Evolutionary conservation across 1,284 basidiomycete genomes (phyloP).

Genomic region (Wolfiporia cocos): DNA sequence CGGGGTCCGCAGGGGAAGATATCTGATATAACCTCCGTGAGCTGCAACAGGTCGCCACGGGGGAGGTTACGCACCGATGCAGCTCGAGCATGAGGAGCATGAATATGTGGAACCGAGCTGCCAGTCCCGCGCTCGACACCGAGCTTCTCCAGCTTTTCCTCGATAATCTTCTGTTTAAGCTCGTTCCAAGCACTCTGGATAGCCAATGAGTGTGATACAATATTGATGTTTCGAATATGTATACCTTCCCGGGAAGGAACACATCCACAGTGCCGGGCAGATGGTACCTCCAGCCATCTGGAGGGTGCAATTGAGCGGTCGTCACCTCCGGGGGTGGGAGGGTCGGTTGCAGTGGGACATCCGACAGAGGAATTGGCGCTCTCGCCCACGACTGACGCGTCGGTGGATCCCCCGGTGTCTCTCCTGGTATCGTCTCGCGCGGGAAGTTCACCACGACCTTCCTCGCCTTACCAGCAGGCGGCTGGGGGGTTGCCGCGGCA

Average conservation of each 20-base stretch:
- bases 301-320: slow-evolving; percentile 54
- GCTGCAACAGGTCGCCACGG: slow-evolving; percentile 3
- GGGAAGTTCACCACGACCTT: slow-evolving; percentile 69
- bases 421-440: slow-evolving; percentile 47
- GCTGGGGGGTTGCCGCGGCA: slow-evolving; percentile 19
- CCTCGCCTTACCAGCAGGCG: slow-evolving; percentile 45
- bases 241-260: slow-evolving; percentile 75
- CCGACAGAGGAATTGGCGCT: slow-evolving; percentile 40
- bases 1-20: slow-evolving; percentile 79
- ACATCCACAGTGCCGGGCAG: slow-evolving; percentile 69
- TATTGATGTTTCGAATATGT: slow-evolving; percentile 14
- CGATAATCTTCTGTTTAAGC: slow-evolving; percentile 63
- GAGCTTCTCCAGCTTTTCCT: slow-evolving; percentile 71
- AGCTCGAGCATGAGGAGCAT: slow-evolving; percentile 69
- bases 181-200: slow-evolving; percentile 63
- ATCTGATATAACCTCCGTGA: slow-evolving; percentile 42
- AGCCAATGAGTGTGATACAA: slow-evolving; percentile 1
- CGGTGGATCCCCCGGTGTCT: slow-evolving; percentile 37
- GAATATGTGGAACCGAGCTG: slow-evolving; percentile 49
- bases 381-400: slow-evolving; percentile 59
- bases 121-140: slow-evolving; percentile 67
- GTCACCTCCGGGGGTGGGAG: slow-evolving; percentile 38
- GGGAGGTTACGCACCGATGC: slow-evolving; percentile 60
- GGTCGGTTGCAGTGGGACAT: slow-evolving; percentile 32
- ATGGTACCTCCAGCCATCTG: slow-evolving; percentile 47